Evolutionary conservation across 768 basidiomycete genomes (phyloP).

Genomic region (Mycena vulgaris): DNA sequence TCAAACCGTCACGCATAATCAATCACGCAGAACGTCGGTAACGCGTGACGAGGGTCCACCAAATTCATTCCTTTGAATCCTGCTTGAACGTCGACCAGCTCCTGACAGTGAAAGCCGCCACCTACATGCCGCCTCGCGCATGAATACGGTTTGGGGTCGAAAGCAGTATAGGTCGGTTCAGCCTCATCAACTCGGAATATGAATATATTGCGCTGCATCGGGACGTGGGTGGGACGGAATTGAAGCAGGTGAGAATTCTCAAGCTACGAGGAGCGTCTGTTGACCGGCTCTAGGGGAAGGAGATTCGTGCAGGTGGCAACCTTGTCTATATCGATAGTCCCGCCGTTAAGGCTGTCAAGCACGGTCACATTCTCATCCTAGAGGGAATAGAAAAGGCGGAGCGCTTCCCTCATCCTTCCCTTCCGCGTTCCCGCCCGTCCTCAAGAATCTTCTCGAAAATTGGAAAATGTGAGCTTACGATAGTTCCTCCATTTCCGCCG

Average conservation of each 20-base stretch:
- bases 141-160: neutral
- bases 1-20: too few species aligned
- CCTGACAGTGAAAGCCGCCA: too few species aligned
- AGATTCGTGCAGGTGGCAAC: slow-evolving; percentile 73
- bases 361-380: slow-evolving; percentile 74
- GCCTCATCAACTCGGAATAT: slow-evolving; percentile 77
- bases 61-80: too few species aligned
- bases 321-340: slow-evolving; percentile 79
- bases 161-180: slow-evolving; percentile 36
- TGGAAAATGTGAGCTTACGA: slow-evolving; percentile 68
- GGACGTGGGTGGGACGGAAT: slow-evolving; percentile 80
- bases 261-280: neutral
- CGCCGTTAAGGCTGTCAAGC: slow-evolving; percentile 76
- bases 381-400: slow-evolving; percentile 84
- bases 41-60: too few species aligned
- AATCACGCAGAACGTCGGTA: too few species aligned
- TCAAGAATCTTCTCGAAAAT: slow-evolving; percentile 80
- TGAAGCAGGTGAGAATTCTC: slow-evolving; percentile 66
- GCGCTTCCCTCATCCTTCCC: too few species aligned
- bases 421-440: slow-evolving; percentile 82
- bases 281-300: slow-evolving; percentile 60
- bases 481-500: slow-evolving; percentile 4
- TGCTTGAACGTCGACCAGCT: too few species aligned
- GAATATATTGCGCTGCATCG: slow-evolving; percentile 78
- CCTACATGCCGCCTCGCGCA: too few species aligned